These are phyloP conservation scores for Fraxinus velutina DNA, from an alignment of 305 asterid genomes.

Conservation along the genomic window DNA sequence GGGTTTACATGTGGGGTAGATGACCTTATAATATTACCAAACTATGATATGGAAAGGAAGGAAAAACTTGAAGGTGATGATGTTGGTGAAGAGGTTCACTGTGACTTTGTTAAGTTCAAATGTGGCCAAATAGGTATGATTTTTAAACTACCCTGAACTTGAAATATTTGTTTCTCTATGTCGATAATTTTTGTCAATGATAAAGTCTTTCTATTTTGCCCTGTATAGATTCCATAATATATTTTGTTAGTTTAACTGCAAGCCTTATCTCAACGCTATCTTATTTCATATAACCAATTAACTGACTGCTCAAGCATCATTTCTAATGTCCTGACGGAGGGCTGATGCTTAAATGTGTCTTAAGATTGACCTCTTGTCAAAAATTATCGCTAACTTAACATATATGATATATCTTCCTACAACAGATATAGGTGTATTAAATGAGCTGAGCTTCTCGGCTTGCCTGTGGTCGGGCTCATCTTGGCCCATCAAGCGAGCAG, in stretches of 20 bases:
- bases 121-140: conserved; percentile 78
- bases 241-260: conserved; percentile 7
- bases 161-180: conserved; percentile 8
- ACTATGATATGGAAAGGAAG: conserved; percentile 69
- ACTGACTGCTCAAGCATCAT: not conserved
- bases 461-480: not conserved
- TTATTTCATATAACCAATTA: not conserved
- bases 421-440: not conserved
- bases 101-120: conserved; percentile 74
- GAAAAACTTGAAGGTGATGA: conserved; percentile 88
- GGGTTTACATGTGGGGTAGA: conserved; percentile 97
- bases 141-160: not conserved
- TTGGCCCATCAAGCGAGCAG: not conserved
- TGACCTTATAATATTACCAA: conserved; percentile 84
- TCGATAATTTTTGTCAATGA: not conserved
- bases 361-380: not conserved
- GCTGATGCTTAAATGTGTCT: not conserved
- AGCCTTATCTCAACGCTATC: not conserved
- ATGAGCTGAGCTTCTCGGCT: not conserved
- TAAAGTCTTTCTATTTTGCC: not conserved
- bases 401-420: not conserved
- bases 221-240: not conserved
- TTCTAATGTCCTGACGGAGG: not conserved
- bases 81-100: conserved; percentile 95
- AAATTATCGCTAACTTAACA: not conserved